These are phyloP conservation scores for Citrus cavaleriei DNA, from an alignment of 345 rosid species.

Conservation along the genomic window DNA sequence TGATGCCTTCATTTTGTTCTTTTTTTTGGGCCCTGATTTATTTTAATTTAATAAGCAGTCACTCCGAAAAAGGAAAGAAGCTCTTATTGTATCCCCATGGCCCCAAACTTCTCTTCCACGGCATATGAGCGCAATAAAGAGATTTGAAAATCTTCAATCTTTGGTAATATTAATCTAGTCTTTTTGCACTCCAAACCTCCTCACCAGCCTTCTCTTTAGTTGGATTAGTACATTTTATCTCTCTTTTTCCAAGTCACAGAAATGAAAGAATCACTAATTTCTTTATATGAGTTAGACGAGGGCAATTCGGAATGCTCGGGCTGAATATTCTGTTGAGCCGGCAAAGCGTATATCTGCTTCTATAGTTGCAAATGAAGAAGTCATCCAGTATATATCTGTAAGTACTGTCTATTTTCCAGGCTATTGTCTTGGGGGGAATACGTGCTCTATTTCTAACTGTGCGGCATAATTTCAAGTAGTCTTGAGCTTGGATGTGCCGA, in stretches of 20 bases:
- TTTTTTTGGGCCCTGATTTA: background rate
- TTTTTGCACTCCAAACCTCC: background rate
- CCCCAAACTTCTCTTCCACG: conserved; percentile 78
- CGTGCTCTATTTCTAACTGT: background rate
- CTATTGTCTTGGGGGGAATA: background rate
- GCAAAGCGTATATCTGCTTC: conserved; percentile 93
- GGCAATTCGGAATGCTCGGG: conserved; percentile 91
- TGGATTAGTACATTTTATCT: background rate
- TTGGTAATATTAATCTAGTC: conserved; percentile 41
- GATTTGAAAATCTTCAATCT: conserved; percentile 87
- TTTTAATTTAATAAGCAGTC: conserved; percentile 45
- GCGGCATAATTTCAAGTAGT: background rate
- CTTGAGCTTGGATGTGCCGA: background rate
- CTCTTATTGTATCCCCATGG: conserved; percentile 92
- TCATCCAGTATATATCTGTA: conserved; percentile 76
- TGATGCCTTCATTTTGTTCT: background rate
- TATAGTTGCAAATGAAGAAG: conserved; percentile 78
- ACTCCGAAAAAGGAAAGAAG: conserved; percentile 65
- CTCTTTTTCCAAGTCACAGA: background rate
- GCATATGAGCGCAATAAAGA: conserved; percentile 46
- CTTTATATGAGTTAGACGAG: conserved; percentile 49
- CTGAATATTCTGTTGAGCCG: conserved; percentile 97
- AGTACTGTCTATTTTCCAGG: conserved; percentile 24
- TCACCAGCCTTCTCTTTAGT: background rate
- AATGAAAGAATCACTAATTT: conserved; percentile 11